Evolutionary conservation across 164 flowering plant genomes (phyloP).

Genomic region (Aristolochia contorta): DNA sequence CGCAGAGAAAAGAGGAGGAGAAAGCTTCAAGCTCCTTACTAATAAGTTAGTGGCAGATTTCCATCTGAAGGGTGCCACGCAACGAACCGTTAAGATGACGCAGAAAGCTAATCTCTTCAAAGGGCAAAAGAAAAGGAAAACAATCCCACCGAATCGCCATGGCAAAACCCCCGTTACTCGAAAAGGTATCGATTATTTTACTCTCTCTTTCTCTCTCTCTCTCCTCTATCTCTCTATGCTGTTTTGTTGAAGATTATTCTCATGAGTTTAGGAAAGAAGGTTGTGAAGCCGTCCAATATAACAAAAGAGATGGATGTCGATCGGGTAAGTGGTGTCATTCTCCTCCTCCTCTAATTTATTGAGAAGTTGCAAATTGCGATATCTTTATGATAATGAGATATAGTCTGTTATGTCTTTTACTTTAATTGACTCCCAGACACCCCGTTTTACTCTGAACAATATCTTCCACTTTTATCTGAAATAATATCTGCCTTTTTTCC

Average conservation of each 20-base stretch:
- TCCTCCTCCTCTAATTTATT: background rate
- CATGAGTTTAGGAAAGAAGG: conserved; percentile 9
- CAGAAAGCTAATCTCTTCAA: conserved; percentile 67
- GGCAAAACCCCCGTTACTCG: conserved; percentile 47
- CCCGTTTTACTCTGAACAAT: too few species aligned
- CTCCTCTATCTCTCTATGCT: too few species aligned
- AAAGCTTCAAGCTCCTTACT: too few species aligned
- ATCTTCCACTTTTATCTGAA: too few species aligned
- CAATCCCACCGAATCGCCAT: conserved; percentile 57
- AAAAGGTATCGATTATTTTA: conserved; percentile 37
- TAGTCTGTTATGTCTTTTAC: too few species aligned
- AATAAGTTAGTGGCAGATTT: too few species aligned
- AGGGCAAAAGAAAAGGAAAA: conserved; percentile 68
- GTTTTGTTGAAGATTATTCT: background rate
- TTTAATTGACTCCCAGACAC: too few species aligned
- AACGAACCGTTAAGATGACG: conserved; percentile 35
- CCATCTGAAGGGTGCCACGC: too few species aligned
- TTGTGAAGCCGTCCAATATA: conserved; percentile 12
- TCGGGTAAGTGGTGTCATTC: background rate
- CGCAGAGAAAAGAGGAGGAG: too few species aligned
- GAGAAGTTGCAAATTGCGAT: too few species aligned
- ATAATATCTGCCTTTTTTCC: too few species aligned
- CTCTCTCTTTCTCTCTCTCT: background rate
- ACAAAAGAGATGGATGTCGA: conserved; percentile 14
- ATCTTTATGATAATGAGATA: too few species aligned